phyloP scores from a whole-genome alignment of 1,284 basidiomycete genomes.

The Puccinia novopanici region DNA sequence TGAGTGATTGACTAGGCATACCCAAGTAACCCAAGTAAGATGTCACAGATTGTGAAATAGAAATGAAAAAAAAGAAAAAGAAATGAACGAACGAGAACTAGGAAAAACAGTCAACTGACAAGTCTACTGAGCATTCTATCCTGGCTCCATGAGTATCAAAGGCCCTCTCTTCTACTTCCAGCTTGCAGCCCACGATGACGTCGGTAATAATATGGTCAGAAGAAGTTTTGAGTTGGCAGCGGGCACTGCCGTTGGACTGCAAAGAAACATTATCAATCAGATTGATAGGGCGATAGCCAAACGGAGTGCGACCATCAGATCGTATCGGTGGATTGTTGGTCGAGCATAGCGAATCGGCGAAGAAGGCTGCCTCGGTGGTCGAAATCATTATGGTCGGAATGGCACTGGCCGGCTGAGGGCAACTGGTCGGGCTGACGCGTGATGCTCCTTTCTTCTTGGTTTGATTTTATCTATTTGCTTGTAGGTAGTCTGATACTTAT shows the following conservation, averaged over 20 bases:
- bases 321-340: neutral
- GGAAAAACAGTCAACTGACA: conserved; percentile 30
- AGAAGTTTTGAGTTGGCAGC: conserved; percentile 40
- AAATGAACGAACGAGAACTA: neutral
- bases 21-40: conserved; percentile 40
- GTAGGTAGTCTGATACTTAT: too few species aligned
- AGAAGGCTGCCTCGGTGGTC: conserved; percentile 25
- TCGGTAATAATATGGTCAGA: conserved; percentile 48
- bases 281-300: conserved; percentile 43
- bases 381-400: too few species aligned
- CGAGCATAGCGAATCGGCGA: conserved; percentile 20
- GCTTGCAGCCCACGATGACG: conserved; percentile 47
- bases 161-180: conserved; percentile 46
- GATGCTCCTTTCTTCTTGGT: too few species aligned
- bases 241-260: conserved; percentile 45
- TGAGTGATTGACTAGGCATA: conserved; percentile 27
- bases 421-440: too few species aligned
- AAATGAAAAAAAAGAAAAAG: neutral
- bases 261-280: conserved; percentile 38
- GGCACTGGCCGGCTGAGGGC: too few species aligned
- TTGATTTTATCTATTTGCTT: too few species aligned
- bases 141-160: conserved; percentile 31
- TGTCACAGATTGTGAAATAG: conserved; percentile 37
- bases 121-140: conserved; percentile 49
- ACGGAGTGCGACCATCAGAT: conserved; percentile 36